A percentile compares a stretch with the other conserved stretches of the same genome.
These are phyloP conservation scores for Pseudozyma sp. DNA, from an alignment of 1,284 basidiomycete species.

Conservation along the genomic window DNA sequence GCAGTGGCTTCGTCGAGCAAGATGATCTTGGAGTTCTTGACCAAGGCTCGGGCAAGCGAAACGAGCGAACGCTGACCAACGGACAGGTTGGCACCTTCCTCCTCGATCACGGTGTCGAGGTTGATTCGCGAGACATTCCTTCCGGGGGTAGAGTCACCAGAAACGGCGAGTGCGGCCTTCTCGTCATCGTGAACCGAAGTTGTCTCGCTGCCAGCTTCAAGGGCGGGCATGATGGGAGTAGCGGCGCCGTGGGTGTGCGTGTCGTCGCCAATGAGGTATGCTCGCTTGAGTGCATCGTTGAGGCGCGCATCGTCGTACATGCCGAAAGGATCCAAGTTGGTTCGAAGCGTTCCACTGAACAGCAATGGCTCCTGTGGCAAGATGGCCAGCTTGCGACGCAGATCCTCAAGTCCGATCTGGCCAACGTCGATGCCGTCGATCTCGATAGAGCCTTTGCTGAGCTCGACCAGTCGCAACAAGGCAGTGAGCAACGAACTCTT, in stretches of 20 bases:
- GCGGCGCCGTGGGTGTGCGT: conserved; percentile 45
- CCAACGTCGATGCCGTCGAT: conserved; percentile 77
- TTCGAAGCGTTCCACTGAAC: conserved; percentile 69
- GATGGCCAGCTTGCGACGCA: conserved; percentile 62
- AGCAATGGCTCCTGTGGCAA: conserved; percentile 68
- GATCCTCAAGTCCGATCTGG: conserved; percentile 71
- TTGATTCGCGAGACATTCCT: conserved; percentile 54
- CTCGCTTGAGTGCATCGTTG: conserved; percentile 68
- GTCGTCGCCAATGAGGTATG: conserved; percentile 63
- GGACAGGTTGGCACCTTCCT: conserved; percentile 67
- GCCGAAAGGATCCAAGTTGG: conserved; percentile 69
- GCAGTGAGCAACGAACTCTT: conserved; percentile 80
- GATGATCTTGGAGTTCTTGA: conserved; percentile 61
- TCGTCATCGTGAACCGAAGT: conserved; percentile 33
- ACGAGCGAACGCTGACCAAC: conserved; percentile 69
- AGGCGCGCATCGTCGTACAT: conserved; percentile 68
- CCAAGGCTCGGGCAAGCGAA: conserved; percentile 68
- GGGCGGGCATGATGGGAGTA: conserved; percentile 25
- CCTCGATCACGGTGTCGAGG: conserved; percentile 66
- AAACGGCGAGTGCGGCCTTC: conserved; percentile 23
- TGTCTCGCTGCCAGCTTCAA: conserved; percentile 21
- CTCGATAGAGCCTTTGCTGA: conserved; percentile 75
- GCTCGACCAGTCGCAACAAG: conserved; percentile 80
- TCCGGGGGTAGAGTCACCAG: conserved; percentile 28
- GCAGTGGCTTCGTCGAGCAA: conserved; percentile 79